Base-by-base conservation (phyloP, 805 yeast species). In the Pachysolen tannophilus region DNA sequence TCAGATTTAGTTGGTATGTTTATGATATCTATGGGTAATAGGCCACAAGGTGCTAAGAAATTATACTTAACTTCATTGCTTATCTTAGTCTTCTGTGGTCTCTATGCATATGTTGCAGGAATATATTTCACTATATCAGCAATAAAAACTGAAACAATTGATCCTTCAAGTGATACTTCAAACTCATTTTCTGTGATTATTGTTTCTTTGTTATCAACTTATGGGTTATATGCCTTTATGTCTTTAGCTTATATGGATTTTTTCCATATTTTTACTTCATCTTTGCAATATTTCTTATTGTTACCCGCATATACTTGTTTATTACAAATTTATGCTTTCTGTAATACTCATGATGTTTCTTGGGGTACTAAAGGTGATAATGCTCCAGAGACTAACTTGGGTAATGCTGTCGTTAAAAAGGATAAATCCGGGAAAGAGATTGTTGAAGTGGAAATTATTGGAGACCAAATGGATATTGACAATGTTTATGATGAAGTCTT, bases 321-420 rank as follows among this genome's bases (percentile, higher is more conserved):
- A 2, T 65, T 90, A 38, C 97, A 90, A 60, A 87, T 92, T 40
- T 90, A 87, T 62, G 97, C 98, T 1, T 87, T 90, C 60, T 90
- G 98, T 64, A 90, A 90, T 56, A 90, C 97, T 3, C 97, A 90
- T 60, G 98, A 90, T 65, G 95, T 92, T 33, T 83, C 96, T 0
- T 90, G 98, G 98, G 98, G 98, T 60, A 90, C 98, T 2, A 90
- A 90, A 55, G 98, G 98, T 46, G 96, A 88, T 41, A 82, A 80
- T 43, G 74, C 72, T 41, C 81, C 76, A 30, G 72, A 75, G 14
- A 74, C 75, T 43, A 81, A 74, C 41, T 64, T 80, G 25, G 88
- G 94, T 32, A 79, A 83, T 30, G 94, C 94, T 33, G 82, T 83
- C 20, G 82, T 84, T 42, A 79, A 75, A 33, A 79, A 82, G 51